Evolutionary conservation across 2,329 filamentous ascomycete genomes (phyloP).

Genomic region (Endocalyx cinctus): DNA sequence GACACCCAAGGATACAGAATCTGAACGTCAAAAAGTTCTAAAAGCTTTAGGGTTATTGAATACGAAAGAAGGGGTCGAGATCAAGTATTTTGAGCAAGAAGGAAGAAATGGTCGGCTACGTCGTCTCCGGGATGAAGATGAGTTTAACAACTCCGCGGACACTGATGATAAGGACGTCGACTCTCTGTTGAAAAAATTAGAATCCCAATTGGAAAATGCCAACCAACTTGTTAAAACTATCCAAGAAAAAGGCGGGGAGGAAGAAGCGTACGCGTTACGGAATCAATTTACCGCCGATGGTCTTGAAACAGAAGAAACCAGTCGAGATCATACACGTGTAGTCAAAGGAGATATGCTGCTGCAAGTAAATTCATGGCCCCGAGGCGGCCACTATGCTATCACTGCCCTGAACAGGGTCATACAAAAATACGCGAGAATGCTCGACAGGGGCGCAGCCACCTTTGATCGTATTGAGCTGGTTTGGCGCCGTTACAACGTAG

Average conservation of each 20-base stretch:
- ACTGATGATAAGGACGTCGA: slow-evolving; percentile 32
- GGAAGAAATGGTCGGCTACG: slow-evolving; percentile 31
- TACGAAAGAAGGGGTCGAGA: slow-evolving; percentile 19
- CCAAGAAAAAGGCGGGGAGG: slow-evolving; percentile 22
- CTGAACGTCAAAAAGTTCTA: slow-evolving; percentile 23
- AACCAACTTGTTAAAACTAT: slow-evolving; percentile 19
- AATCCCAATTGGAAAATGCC: slow-evolving; percentile 29
- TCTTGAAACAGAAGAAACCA: background rate
- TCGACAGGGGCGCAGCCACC: too few species aligned
- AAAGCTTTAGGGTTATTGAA: slow-evolving; percentile 22
- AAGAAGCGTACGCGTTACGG: slow-evolving; percentile 24
- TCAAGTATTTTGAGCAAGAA: slow-evolving; percentile 47
- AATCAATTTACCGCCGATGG: slow-evolving; percentile 15
- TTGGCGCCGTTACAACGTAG: slow-evolving; percentile 48
- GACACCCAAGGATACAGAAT: slow-evolving; percentile 20
- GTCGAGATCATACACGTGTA: too few species aligned
- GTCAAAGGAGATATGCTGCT: too few species aligned
- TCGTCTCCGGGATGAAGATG: slow-evolving; percentile 34
- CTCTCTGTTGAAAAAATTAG: slow-evolving; percentile 32
- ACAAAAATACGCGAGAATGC: too few species aligned
- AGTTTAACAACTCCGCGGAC: slow-evolving; percentile 35
- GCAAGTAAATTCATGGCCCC: too few species aligned
- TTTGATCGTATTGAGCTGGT: slow-evolving; percentile 16
- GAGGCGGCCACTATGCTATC: too few species aligned
- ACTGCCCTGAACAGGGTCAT: too few species aligned